Conservation (phyloP, 192 early-diverging fungal genomes). For the Podochytrium sp. region DNA sequence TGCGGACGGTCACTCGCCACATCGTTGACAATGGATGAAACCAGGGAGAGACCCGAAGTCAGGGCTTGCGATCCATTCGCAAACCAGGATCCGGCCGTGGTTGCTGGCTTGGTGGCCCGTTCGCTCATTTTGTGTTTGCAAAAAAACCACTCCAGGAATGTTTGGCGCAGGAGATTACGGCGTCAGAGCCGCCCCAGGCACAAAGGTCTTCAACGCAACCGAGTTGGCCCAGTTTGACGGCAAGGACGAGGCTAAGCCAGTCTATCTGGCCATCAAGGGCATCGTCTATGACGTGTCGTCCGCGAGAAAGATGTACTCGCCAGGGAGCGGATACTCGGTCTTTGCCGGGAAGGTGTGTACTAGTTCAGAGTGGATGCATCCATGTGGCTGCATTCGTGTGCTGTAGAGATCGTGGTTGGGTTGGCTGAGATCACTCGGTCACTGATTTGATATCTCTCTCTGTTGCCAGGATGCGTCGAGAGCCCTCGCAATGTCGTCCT, state of each 20-base stretch:
- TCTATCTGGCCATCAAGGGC: constrained; percentile 87
- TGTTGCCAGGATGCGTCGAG: constrained; percentile 38
- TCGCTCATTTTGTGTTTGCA: not conserved
- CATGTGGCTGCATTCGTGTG: too few relatives aligned
- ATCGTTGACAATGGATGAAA: constrained; percentile 8
- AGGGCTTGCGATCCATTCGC: constrained; percentile 1
- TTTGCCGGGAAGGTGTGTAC: constrained; percentile 85
- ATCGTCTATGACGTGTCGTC: constrained; percentile 74
- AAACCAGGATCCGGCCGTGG: not conserved
- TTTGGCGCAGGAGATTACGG: constrained; percentile 22
- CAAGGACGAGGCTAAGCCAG: constrained; percentile 52
- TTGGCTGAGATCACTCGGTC: not conserved
- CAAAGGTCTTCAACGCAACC: constrained; percentile 47
- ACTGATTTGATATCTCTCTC: not conserved
- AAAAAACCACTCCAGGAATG: not conserved
- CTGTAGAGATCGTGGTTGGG: not conserved
- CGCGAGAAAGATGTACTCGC: constrained; percentile 68
- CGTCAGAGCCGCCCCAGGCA: constrained; percentile 14
- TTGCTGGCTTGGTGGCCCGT: not conserved
- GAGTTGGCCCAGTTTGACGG: constrained; percentile 73
- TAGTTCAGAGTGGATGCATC: constrained; percentile 33
- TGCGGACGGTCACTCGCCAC: not conserved
- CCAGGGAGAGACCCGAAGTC: constrained; percentile 3
- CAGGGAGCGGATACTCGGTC: constrained; percentile 67
- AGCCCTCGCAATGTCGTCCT: constrained; percentile 28